These are phyloP conservation scores for Euphorbia schlechtendalii DNA, from an alignment of 441 rosid species.

Conservation along the genomic window DNA sequence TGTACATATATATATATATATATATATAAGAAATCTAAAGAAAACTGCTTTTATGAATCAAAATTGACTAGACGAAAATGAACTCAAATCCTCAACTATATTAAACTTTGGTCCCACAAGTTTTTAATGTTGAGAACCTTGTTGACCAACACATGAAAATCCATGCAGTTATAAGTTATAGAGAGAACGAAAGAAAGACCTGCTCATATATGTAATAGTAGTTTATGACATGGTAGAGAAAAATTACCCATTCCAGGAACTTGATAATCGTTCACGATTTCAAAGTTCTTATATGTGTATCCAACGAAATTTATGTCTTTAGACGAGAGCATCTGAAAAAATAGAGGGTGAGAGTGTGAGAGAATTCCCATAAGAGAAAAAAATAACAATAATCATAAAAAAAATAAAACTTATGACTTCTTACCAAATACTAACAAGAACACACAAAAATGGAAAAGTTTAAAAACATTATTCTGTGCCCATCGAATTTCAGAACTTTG, in stretches of 20 bases:
- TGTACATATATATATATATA: too few relatives aligned
- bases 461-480: not conserved
- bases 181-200: not conserved
- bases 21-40: not conserved
- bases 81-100: not conserved
- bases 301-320: conserved; percentile 92
- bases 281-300: conserved; percentile 90
- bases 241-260: conserved; percentile 69
- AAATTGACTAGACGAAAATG: not conserved
- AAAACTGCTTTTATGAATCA: not conserved
- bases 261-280: conserved; percentile 74
- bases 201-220: not conserved
- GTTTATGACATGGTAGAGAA: not conserved
- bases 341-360: conserved; percentile 2
- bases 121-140: not conserved
- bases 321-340: conserved; percentile 81
- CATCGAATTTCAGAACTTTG: not conserved
- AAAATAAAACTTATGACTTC: not conserved
- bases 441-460: not conserved
- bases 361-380: not conserved
- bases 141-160: not conserved
- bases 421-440: not conserved
- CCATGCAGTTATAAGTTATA: not conserved
- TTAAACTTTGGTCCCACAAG: not conserved
- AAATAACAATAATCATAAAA: not conserved